Evolutionary conservation across 2,329 filamentous ascomycete species (phyloP), one percentile per base, ranked within the genome.

Genomic region (Fusarium incarnatum): DNA sequence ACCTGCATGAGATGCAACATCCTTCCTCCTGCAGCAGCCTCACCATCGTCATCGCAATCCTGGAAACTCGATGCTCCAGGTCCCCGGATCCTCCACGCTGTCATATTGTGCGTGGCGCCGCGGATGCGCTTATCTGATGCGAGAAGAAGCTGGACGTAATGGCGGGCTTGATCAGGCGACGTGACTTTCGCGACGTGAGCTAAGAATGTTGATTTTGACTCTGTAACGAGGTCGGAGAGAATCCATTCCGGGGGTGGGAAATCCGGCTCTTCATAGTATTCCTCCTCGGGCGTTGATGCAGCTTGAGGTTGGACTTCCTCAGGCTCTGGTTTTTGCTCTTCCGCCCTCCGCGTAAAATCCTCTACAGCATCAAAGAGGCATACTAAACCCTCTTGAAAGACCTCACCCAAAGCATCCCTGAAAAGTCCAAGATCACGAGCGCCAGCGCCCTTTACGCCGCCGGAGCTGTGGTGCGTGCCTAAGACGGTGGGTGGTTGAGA

Each of bases 41-140:
- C 96, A 4, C 96, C 96, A 78, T 99, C 96, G 75, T 99, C 96
- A 75, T 99, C 93, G 77, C 91, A 98, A 80, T 99, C 96, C 79
- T 98, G 94, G 72, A 91, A 94, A 28, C 83, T 82, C 53, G 85
- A 68, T 81, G 82, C 60, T 83, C 83, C 82, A 0, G 80, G 76
- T 0, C 87, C 88, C 30, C 87, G 88, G 57, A 98, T 94, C 13
- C 96, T 88, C 93, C 94, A 98, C 2, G 95, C 95, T 22, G 92
- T 94, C 77, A 99, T 98, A 79, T 98, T 98, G 79, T 99, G 96
- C 64, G 95, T 94, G 7, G 96, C 96, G 48, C 87, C 84, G n/a
- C 94, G 91, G 37, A 94, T 91, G 73, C 92, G 94, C 81, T 92
- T 94, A 80, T 98, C 94, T 11, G 89, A 92, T 8, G 90, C 87